Conservation (phyloP, 2,329 filamentous ascomycete genomes). For the Helminthosporium solani region DNA sequence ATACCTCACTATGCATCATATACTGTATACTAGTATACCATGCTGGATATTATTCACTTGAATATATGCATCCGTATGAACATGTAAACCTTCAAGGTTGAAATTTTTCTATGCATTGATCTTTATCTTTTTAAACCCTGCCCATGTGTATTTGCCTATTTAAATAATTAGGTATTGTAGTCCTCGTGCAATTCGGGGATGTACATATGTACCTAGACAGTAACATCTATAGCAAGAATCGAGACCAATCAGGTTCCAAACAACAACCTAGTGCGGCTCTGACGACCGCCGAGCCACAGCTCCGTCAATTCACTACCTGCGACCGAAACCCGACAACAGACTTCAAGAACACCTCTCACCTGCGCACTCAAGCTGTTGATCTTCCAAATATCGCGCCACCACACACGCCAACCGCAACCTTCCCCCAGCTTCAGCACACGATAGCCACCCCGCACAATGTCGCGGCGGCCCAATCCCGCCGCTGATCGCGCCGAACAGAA, state of each 20-base stretch:
- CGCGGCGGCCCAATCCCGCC: slow-evolving; percentile 74
- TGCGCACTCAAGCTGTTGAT: not conserved
- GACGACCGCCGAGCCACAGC: not conserved
- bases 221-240: too few relatives aligned
- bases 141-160: too few relatives aligned
- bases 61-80: too few relatives aligned
- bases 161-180: too few relatives aligned
- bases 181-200: not conserved
- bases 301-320: too few relatives aligned
- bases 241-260: too few relatives aligned
- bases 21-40: too few relatives aligned
- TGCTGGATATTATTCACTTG: too few relatives aligned
- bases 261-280: not conserved
- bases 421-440: not conserved
- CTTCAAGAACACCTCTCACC: not conserved
- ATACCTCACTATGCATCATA: too few relatives aligned
- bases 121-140: too few relatives aligned
- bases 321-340: not conserved
- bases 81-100: too few relatives aligned
- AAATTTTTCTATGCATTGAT: not conserved
- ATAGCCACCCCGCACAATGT: slow-evolving; percentile 62
- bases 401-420: not conserved
- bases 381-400: not conserved
- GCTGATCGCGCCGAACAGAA: slow-evolving; percentile 92
- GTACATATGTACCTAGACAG: too few relatives aligned